A percentile compares a stretch with the other conserved stretches of the same genome.
Evolutionary conservation across 2,329 filamentous ascomycete species (phyloP).

Genomic region (Aspergillus vadensis): DNA sequence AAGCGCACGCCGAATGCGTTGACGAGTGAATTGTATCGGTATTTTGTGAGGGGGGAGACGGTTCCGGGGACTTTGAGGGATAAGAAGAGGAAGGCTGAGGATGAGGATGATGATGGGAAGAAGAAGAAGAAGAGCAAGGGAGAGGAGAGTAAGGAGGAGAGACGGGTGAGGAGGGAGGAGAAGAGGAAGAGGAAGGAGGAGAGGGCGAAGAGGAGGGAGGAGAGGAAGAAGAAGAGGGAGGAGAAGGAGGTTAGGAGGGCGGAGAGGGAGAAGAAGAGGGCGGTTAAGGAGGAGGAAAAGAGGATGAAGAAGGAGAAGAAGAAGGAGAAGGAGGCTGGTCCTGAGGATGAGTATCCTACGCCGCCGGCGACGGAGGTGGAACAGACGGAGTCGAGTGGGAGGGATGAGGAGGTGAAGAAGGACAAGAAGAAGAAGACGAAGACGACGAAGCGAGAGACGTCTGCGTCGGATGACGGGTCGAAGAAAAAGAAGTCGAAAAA

Average conservation of each 20-base stretch:
- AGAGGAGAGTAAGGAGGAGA: slow-evolving; percentile 28
- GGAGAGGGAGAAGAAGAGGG: slow-evolving; percentile 17
- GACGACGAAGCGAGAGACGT: slow-evolving; percentile 28
- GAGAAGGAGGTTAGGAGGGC: slow-evolving; percentile 26
- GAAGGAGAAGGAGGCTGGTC: slow-evolving; percentile 21
- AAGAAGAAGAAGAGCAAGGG: slow-evolving; percentile 38
- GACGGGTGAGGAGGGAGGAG: slow-evolving; percentile 14
- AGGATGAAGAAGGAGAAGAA: slow-evolving; percentile 19
- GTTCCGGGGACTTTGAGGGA: slow-evolving; percentile 66
- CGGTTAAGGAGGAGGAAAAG: slow-evolving; percentile 6
- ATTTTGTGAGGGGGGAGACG: slow-evolving; percentile 80
- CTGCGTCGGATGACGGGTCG: slow-evolving; percentile 29
- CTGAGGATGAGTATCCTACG: slow-evolving; percentile 36
- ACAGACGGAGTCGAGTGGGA: slow-evolving; percentile 19
- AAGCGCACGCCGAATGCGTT: slow-evolving; percentile 49
- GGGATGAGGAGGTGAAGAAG: slow-evolving; percentile 27
- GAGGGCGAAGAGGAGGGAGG: slow-evolving; percentile 26
- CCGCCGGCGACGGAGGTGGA: slow-evolving; percentile 31
- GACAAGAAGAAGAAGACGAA: slow-evolving; percentile 32
- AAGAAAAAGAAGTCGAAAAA: slow-evolving; percentile 52
- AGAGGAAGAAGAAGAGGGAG: slow-evolving; percentile 29
- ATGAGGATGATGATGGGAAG: slow-evolving; percentile 31
- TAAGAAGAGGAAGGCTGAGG: slow-evolving; percentile 29
- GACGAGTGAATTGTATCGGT: slow-evolving; percentile 68
- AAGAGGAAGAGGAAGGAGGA: slow-evolving; percentile 24